Evolutionary conservation across 192 early-diverging fungal genomes (phyloP).

Genomic region (Backusella westeae): DNA sequence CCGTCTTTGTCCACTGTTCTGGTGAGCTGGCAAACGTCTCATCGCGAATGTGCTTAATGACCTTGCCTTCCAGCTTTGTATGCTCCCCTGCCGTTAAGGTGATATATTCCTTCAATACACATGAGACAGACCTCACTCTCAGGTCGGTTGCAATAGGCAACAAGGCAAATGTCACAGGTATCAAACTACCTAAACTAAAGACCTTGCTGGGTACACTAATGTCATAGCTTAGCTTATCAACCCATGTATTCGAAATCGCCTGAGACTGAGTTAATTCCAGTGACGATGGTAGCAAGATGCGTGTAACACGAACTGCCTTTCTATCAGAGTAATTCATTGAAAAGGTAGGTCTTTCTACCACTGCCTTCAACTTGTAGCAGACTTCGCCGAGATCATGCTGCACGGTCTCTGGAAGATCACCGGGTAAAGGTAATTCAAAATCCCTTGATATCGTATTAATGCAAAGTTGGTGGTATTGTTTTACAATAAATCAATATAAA

Average conservation of each 20-base stretch:
- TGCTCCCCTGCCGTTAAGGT: constrained; percentile 36
- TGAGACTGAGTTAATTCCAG: constrained; percentile 50
- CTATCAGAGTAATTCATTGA: constrained; percentile 46
- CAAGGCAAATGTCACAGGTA: constrained; percentile 53
- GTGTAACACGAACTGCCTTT: constrained; percentile 40
- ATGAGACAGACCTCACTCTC: constrained; percentile 42
- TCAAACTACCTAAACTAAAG: constrained; percentile 45
- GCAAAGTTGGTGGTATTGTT: background rate
- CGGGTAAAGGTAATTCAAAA: constrained; percentile 59
- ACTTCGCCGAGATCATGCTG: constrained; percentile 47
- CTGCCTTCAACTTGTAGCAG: constrained; percentile 50
- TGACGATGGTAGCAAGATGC: constrained; percentile 50
- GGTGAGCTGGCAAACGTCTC: background rate
- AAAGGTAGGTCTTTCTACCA: constrained; percentile 54
- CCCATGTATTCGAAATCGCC: constrained; percentile 57
- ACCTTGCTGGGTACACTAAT: constrained; percentile 52
- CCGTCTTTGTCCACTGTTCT: constrained; percentile 20
- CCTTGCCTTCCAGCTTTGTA: constrained; percentile 15
- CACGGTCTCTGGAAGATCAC: constrained; percentile 61
- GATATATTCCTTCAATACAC: constrained; percentile 56
- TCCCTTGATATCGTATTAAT: constrained; percentile 14
- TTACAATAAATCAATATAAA: constrained; percentile 10
- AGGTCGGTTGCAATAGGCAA: constrained; percentile 50
- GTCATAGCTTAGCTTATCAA: constrained; percentile 55
- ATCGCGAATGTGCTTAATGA: constrained; percentile 15